Evolutionary conservation across 495 filamentous ascomycete genomes (phyloP).

Genomic region (Chaetomium fimeti): DNA sequence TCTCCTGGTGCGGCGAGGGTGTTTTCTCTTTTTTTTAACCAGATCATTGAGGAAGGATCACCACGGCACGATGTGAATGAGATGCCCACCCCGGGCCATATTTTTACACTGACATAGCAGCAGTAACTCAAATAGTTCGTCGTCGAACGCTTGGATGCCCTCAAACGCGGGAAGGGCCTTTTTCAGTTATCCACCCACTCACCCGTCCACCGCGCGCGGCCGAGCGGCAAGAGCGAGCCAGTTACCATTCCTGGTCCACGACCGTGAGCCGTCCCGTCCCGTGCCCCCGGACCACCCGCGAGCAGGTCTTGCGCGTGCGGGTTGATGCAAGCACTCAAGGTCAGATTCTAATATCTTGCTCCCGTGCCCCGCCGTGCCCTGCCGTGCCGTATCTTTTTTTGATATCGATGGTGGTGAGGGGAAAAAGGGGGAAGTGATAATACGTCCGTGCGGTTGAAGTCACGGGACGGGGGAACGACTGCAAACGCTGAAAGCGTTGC

Average conservation of each 20-base stretch:
- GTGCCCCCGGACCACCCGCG: too few species aligned
- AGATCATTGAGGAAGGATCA: not conserved
- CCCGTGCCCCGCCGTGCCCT: not conserved
- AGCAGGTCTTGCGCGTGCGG: too few species aligned
- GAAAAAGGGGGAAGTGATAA: not conserved
- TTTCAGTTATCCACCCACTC: not conserved
- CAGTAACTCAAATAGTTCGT: too few species aligned
- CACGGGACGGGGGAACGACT: not conserved
- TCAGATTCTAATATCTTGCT: not conserved
- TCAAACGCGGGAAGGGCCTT: constrained; percentile 6
- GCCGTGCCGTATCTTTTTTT: not conserved
- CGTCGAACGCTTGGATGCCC: not conserved
- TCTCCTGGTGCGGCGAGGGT: not conserved
- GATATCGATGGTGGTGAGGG: not conserved
- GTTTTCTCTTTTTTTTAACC: not conserved
- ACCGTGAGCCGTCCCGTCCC: not conserved
- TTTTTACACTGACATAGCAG: not conserved
- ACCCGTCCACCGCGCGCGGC: too few species aligned
- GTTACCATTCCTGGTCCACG: too few species aligned
- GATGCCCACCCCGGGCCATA: not conserved
- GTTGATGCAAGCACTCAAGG: not conserved
- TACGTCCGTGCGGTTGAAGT: not conserved
- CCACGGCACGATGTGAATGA: not conserved
- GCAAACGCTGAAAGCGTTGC: not conserved
- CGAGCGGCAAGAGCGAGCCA: too few species aligned